Base-by-base conservation (phyloP, 306 rosid genomes). In the Carpinus viminea region DNA sequence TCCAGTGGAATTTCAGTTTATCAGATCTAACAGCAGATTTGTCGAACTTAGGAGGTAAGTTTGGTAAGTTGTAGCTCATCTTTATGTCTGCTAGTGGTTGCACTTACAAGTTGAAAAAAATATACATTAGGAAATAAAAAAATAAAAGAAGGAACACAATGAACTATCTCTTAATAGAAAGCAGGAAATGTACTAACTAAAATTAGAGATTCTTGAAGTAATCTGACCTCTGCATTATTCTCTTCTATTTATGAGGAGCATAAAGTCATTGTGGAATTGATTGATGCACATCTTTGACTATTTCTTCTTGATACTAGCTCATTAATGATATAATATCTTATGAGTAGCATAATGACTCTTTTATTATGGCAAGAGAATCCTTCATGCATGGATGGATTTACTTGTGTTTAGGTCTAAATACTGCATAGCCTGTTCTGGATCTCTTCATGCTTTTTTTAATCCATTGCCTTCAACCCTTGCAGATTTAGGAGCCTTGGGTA, bases 401-500 rank as follows among this genome's bases (percentile, higher is more conserved):
- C 13, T 24, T 36, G 38, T n/a, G 38, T 53, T 38, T 34, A 17
- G 28, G 64, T 51, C 36, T 52, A 46, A 20, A 46, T 26, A 8
- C 66, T 18, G 77, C 43, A 10, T 41, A 18, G 48, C 52, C 31
- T 20, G 18, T 21, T 54, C 38, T 36, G 21, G 18, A 57, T 55
- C 1, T 66, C 17, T 43, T 73, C 18, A 34, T 46, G 9, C 31
- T 80, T 46, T 70, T 51, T 5, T 47, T 41, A 15, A 61, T 48
- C 18, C 65, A 48, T 69, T 46, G 47, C 76, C 46, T 80, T 78
- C 45, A 78, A 43, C 41, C 59, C 36, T 70, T 86, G 88, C 98
- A 96, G 99, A 96, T 88, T 88, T 96, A 78, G 99, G 97, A 85
- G 94, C 96, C 77, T 78, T 93, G 59, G 99, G 94, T 76, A 96